phyloP scores from a whole-genome alignment of 495 filamentous ascomycete species.

The Hypoxylon cercidicola region DNA sequence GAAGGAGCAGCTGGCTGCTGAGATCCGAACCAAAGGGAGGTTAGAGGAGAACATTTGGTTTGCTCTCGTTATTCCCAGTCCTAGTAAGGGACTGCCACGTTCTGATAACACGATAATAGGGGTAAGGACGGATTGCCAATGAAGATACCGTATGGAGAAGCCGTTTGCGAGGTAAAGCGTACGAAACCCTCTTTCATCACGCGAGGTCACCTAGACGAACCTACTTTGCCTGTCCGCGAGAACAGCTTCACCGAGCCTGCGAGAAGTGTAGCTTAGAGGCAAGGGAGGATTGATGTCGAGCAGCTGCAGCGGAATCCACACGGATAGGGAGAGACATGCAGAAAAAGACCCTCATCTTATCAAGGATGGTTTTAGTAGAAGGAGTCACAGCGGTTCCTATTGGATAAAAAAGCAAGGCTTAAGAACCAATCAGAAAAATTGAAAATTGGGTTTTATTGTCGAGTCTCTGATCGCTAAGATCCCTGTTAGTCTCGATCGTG shows the following conservation, averaged over 20 bases:
- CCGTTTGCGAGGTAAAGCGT: not conserved
- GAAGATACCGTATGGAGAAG: no score
- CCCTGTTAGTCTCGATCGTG: constrained; percentile 20
- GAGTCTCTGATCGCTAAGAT: constrained; percentile 26
- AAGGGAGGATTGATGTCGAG: constrained; percentile 17
- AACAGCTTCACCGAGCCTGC: constrained; percentile 33
- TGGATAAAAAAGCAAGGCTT: constrained; percentile 31
- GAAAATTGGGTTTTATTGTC: constrained; percentile 20
- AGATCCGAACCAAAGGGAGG: constrained; percentile 1
- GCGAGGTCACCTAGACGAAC: constrained; percentile 23
- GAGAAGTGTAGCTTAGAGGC: constrained; percentile 18
- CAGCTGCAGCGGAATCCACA: constrained; percentile 14
- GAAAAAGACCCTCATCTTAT: constrained; percentile 23
- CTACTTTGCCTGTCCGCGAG: constrained; percentile 14
- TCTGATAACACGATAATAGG: no score
- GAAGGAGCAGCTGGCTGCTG: not conserved
- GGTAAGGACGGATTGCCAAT: no score
- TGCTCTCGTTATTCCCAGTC: not conserved
- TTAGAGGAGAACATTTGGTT: not conserved
- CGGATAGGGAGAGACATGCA: constrained; percentile 46
- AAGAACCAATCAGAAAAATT: constrained; percentile 39
- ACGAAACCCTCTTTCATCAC: constrained; percentile 10
- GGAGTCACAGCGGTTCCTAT: constrained; percentile 12
- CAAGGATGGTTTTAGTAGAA: constrained; percentile 16
- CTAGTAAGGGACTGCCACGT: not conserved